Percentiles rank a stretch among this genome's conserved stretches.
These are phyloP conservation scores for Aethionema arabicum DNA, from an alignment of 345 rosid species.

Conservation along the genomic window DNA sequence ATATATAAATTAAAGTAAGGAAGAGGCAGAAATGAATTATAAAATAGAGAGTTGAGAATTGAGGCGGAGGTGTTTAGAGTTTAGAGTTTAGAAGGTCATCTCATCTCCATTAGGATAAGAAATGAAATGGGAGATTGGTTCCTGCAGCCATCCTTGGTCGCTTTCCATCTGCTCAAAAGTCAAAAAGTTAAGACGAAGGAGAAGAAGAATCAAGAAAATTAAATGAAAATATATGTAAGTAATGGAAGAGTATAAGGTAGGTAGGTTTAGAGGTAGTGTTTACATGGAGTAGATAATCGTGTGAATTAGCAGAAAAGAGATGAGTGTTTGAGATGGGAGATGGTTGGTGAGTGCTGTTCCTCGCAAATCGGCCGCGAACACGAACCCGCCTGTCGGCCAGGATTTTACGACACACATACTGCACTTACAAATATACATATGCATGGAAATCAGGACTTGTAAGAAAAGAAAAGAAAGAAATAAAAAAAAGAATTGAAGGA, in stretches of 20 bases:
- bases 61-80: too few species aligned
- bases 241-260: too few species aligned
- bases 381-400: conserved; percentile 89
- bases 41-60: not conserved
- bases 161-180: conserved; percentile 49
- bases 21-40: too few species aligned
- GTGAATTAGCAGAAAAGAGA: conserved; percentile 35
- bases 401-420: conserved; percentile 94
- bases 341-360: conserved; percentile 68
- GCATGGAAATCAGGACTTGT: too few species aligned
- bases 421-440: conserved; percentile 16
- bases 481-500: conserved; percentile 12
- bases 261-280: too few species aligned
- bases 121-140: conserved; percentile 69
- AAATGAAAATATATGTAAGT: too few species aligned
- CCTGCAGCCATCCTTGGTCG: conserved; percentile 78
- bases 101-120: conserved; percentile 34
- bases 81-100: too few species aligned
- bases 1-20: too few species aligned
- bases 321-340: conserved; percentile 39
- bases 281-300: conserved; percentile 46
- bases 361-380: conserved; percentile 86
- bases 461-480: not conserved
- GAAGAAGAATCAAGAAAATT: not conserved
- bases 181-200: too few species aligned